Evolutionary conservation across 306 rosid genomes (phyloP), one percentile per base, ranked within the genome.

Genomic region (Calophaca sinica): DNA sequence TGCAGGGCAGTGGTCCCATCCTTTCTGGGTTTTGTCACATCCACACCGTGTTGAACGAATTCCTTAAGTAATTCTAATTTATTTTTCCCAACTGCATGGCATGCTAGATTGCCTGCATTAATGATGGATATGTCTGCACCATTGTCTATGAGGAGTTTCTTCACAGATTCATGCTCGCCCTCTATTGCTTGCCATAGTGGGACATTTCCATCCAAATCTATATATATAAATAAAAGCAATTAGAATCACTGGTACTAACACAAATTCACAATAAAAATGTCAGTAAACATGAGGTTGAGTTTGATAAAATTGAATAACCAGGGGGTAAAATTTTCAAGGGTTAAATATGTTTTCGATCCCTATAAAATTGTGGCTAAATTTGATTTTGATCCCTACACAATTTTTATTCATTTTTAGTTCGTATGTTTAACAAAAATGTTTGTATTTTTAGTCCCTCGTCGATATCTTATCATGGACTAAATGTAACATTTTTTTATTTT

Each of bases 1-100:
- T 91, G 94, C 39, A 91, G 88, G 1, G 94, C 92, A 4, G 94
- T 86, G 61, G 35, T 68, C 28, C 84, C 90, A 14, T 84, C 72
- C 28, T 2, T 64, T 62, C n/a, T 67, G 14, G 89, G 72, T 61
- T 49, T 60, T 32, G 87, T 81, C 33, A 84, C 89, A 68, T 84
- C 87, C 64, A 80, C 75, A 31, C 88, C 84, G n/a, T 62, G 35
- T 28, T 15, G 9, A 7, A 39, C 75, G 10, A 88, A 73, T 63
- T 82, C 77, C 55, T 81, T 69, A 60, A 91, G 90, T 77, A 84
- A 46, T 81, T 84, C 84, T n/a, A 84, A 28, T 84, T 75, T 69
- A 62, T 88, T 87, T 68, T 65, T 79, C 67, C 84, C 87, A 48
- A 68, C 90, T 61, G 86, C 88, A 45, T 48, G 7, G 78, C 89